Evolutionary conservation across 129 eudicot genomes (phyloP), one percentile per base, ranked within the genome.

Genomic region (Flaveria trinervia): DNA sequence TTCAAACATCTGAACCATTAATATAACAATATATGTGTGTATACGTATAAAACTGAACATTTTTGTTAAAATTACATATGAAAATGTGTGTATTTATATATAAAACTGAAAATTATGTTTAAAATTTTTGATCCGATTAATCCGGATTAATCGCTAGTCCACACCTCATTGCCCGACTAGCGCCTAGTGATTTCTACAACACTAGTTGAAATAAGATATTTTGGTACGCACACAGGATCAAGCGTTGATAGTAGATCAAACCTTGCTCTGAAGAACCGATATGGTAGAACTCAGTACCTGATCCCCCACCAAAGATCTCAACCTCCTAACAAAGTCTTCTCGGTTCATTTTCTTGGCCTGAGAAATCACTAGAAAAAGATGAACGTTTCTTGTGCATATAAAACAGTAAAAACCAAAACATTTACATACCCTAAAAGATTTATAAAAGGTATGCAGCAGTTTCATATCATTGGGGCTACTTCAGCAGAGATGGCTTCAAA

Each of bases 261-360:
- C 96, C 96, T 89, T 89, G 89, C 60, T 26, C 51, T 73, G 86
- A 20, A 87, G 84, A 41, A 82, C 64, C 1, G 81, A 80, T 51
- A 89, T 79, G 17, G 88, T 78, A 43, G 91, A 73, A 79, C 79
- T 84, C 71, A 89, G 76, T 65, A 86, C 59, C 75, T 68, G 65
- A 72, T 89, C 95, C 14, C 95, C 95, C 33, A 81, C 88, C n/a
- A 89, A 64, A 8, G 70, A 44, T 80, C 95, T 87, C 79, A 89
- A 62, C 85, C 74, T 80, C 77, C 64, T 86, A 62, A 89, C 79
- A 30, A 89, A 89, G 36, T 81, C 85, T 10, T 84, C 88, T 22
- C 95, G 74, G 12, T 17, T 80, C 7, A 89, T 80, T 56, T 67
- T 77, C 81, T 84, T 84, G 45, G 64, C 79, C 95, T 89, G 46